Conservation (phyloP, 495 filamentous ascomycete species). For the Penicillium silybi region DNA sequence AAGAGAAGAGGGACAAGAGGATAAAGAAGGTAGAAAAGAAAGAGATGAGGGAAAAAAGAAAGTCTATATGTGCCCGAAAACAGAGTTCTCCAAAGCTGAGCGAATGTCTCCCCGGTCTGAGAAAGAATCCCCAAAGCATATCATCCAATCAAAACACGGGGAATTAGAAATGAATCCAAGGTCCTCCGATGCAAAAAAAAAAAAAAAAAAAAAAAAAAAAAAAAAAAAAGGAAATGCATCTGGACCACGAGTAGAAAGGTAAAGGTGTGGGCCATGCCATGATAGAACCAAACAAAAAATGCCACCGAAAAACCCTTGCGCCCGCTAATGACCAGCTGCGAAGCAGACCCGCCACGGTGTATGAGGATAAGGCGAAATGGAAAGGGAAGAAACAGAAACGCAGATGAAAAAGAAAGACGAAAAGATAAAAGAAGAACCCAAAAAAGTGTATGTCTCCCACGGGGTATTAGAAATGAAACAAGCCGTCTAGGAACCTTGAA, state of each 20-base stretch:
- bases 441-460: slow-evolving; percentile 17
- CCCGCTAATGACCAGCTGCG: slow-evolving; percentile 45
- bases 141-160: background rate
- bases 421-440: slow-evolving; percentile 11
- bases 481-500: slow-evolving; percentile 25
- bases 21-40: background rate
- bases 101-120: background rate
- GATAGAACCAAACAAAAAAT: slow-evolving; percentile 24
- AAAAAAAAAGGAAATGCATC: slow-evolving; percentile 8
- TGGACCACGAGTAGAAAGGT: background rate
- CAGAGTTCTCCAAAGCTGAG: slow-evolving; percentile 5
- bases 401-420: slow-evolving; percentile 18
- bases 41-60: slow-evolving; percentile 5
- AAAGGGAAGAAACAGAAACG: slow-evolving; percentile 5
- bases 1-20: background rate
- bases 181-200: slow-evolving; percentile 3
- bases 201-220: slow-evolving; percentile 15
- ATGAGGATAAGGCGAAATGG: slow-evolving; percentile 26
- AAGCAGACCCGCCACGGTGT: slow-evolving; percentile 31
- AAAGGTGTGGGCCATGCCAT: slow-evolving; percentile 17
- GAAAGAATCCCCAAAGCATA: background rate
- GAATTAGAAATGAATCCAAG: slow-evolving; percentile 3
- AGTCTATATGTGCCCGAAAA: slow-evolving; percentile 19
- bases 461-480: slow-evolving; percentile 35
- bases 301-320: slow-evolving; percentile 38